A percentile compares a stretch with the other conserved stretches of the same genome.
Conservation (phyloP, 1,284 basidiomycete species). For the Naganishia albida region DNA sequence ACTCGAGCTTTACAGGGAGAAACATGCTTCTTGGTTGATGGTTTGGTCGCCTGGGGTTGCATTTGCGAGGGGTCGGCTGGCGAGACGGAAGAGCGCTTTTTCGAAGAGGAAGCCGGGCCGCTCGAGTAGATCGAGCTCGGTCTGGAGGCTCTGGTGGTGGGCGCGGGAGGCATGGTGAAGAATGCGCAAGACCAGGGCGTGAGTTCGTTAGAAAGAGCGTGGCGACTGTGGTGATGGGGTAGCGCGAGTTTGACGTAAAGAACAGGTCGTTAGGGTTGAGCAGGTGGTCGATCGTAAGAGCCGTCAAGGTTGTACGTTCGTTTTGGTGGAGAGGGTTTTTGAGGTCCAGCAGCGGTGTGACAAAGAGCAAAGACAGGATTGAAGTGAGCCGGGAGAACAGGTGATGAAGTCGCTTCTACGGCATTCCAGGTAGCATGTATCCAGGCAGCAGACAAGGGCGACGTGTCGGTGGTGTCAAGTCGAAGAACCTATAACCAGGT, state of each 20-base stretch:
- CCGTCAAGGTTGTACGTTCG: constrained; percentile 29
- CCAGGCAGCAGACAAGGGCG: constrained; percentile 7
- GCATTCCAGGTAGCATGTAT: constrained; percentile 15
- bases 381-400: constrained; percentile 17
- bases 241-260: constrained; percentile 3
- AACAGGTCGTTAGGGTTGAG: constrained; percentile 5
- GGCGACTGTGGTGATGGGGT: constrained; percentile 1
- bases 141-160: constrained; percentile 45
- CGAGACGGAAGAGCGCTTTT: constrained; percentile 42
- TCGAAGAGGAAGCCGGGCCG: constrained; percentile 37
- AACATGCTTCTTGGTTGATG: constrained; percentile 21
- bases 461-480: constrained; percentile 2
- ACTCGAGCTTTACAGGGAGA: constrained; percentile 29
- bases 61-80: constrained; percentile 27
- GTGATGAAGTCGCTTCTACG: constrained; percentile 23
- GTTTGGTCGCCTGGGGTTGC: constrained; percentile 4
- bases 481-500: constrained; percentile 9
- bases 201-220: constrained; percentile 16
- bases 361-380: constrained; percentile 28
- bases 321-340: constrained; percentile 5
- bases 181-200: constrained; percentile 1
- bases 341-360: constrained; percentile 13
- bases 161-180: constrained; percentile 45
- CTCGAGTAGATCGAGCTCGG: constrained; percentile 44
- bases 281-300: constrained; percentile 18